Percentiles rank a stretch among this genome's conserved stretches.
Conservation (phyloP, 1,284 basidiomycete genomes). For the Termitomyces sp. region DNA sequence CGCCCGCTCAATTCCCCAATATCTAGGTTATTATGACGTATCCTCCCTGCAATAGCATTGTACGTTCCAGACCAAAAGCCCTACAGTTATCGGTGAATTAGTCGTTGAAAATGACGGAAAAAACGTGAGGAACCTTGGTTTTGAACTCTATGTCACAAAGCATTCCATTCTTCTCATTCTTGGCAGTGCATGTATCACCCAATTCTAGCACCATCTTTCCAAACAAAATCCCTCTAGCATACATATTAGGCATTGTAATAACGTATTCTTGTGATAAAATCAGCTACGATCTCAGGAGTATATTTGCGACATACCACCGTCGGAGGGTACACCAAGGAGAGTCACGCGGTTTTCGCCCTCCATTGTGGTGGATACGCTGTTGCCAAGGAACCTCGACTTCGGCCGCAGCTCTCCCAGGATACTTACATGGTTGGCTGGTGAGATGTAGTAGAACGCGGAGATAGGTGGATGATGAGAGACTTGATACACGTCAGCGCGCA, state of each 20-base stretch:
- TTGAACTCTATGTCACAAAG: conserved; percentile 93
- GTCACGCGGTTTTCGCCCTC: conserved; percentile 91
- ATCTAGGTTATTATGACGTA: conserved; percentile 64
- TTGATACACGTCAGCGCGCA: conserved; percentile 24
- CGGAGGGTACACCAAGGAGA: conserved; percentile 75
- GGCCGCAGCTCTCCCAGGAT: conserved; percentile 94
- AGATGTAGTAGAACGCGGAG: conserved; percentile 95
- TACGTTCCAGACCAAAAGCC: conserved; percentile 98
- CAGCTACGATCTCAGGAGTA: conserved; percentile 3
- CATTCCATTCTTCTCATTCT: conserved; percentile 75
- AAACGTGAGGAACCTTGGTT: conserved; percentile 65
- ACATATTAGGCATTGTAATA: conserved; percentile 96
- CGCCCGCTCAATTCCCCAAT: conserved; percentile 86
- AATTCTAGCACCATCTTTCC: conserved; percentile 98
- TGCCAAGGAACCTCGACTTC: conserved; percentile 95
- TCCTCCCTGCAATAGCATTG: conserved; percentile 83
- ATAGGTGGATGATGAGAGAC: conserved; percentile 94
- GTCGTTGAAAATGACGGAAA: background rate
- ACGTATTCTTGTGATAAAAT: conserved; percentile 57
- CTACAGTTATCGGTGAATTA: conserved; percentile 32
- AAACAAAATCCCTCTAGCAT: conserved; percentile 94
- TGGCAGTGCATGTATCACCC: conserved; percentile 85
- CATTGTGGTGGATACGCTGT: conserved; percentile 93
- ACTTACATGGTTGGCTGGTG: conserved; percentile 79
- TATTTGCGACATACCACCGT: conserved; percentile 61